Percentiles rank a stretch among this genome's conserved stretches.
Conservation (phyloP, 345 rosid species). For the Populus nigra region DNA sequence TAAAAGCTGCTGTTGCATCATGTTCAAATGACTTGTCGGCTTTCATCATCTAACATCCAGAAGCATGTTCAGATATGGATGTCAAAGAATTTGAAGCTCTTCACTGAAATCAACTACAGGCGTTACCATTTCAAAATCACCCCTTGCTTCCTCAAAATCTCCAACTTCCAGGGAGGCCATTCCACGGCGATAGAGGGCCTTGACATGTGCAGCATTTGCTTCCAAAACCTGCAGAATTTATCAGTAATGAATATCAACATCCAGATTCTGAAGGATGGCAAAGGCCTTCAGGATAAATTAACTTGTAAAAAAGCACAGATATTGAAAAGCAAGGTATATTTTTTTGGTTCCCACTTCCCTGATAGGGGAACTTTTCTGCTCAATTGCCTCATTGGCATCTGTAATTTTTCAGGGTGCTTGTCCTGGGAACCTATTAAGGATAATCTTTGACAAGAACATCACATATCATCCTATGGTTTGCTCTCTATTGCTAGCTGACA, state of each 20-base stretch:
- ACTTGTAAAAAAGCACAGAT: not conserved
- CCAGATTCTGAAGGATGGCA: not conserved
- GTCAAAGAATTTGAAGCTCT: not conserved
- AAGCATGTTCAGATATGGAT: slow-evolving; percentile 16
- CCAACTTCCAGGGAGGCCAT: slow-evolving; percentile 84
- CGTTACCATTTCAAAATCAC: slow-evolving; percentile 32
- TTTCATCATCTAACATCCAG: slow-evolving; percentile 51
- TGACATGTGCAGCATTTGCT: slow-evolving; percentile 74
- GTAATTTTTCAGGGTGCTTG: not conserved
- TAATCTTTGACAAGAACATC: not conserved
- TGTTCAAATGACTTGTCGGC: slow-evolving; percentile 53
- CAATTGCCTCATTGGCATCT: not conserved
- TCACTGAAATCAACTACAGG: not conserved
- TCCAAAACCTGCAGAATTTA: slow-evolving; percentile 65
- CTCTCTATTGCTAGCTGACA: not conserved
- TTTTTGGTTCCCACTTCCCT: not conserved
- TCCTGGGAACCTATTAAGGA: not conserved
- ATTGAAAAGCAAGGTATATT: not conserved
- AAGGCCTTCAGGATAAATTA: not conserved
- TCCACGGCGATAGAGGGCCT: slow-evolving; percentile 92
- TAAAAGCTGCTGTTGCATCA: slow-evolving; percentile 68
- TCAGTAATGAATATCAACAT: not conserved
- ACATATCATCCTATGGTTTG: not conserved
- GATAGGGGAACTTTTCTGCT: not conserved
- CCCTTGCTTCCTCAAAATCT: slow-evolving; percentile 82